Evolutionary conservation across 768 basidiomycete genomes (phyloP).

Genomic region (Tephrocybe sp.): DNA sequence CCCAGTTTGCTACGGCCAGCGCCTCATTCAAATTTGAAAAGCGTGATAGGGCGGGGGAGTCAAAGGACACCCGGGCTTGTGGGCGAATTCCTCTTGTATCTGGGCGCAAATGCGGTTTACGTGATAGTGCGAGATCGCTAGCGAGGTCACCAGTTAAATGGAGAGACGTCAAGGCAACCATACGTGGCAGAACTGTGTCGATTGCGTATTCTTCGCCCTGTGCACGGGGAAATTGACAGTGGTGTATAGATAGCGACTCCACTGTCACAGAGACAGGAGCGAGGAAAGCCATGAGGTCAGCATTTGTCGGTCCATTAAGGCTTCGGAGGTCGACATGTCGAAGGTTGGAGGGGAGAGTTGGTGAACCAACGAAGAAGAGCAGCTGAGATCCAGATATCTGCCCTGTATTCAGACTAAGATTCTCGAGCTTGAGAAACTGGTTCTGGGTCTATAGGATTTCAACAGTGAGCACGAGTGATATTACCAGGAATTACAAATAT

Average conservation of each 20-base stretch:
- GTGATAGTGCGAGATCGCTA: background rate
- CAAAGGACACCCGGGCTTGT: too few species aligned
- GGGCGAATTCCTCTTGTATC: too few species aligned
- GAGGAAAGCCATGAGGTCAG: background rate
- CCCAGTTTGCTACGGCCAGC: background rate
- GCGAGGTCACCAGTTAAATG: background rate
- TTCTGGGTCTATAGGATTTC: background rate
- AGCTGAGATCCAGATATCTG: background rate
- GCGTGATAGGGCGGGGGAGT: background rate
- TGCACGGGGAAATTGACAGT: background rate
- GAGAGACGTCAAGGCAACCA: background rate
- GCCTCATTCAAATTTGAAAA: background rate
- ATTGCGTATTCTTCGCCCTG: background rate
- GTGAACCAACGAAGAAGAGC: background rate
- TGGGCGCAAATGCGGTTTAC: background rate
- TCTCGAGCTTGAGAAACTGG: background rate
- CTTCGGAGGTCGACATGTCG: background rate
- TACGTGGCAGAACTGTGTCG: background rate
- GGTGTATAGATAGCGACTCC: background rate
- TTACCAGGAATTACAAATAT: background rate
- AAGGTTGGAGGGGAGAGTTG: background rate
- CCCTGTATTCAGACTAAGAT: background rate
- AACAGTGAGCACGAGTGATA: background rate
- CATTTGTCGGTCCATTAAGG: background rate
- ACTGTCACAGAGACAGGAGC: background rate